A percentile compares a stretch with the other conserved stretches of the same genome.
These are phyloP conservation scores for Theobroma grandiflorum DNA, from an alignment of 441 rosid genomes.

Conservation along the genomic window DNA sequence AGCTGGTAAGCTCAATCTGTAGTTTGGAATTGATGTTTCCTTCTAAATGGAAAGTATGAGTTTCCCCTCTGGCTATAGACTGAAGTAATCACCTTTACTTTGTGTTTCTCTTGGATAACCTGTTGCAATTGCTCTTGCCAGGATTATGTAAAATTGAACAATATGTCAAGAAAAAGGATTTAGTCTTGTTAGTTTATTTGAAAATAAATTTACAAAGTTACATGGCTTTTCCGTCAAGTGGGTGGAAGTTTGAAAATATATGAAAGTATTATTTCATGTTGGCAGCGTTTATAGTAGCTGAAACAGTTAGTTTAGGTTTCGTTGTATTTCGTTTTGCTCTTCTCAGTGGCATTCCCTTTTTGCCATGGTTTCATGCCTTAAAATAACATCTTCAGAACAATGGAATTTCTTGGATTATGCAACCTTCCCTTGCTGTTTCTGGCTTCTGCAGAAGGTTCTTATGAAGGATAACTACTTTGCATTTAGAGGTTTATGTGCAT, in stretches of 20 bases:
- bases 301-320: neutral
- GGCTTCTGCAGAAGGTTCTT: too few species aligned
- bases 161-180: neutral
- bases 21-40: slow-evolving; percentile 23
- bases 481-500: too few species aligned
- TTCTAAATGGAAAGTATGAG: neutral
- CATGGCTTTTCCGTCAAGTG: neutral
- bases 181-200: neutral
- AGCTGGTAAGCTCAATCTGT: slow-evolving; percentile 71
- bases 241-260: neutral
- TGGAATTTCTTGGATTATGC: too few species aligned
- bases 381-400: neutral
- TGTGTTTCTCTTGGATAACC: slow-evolving; percentile 6
- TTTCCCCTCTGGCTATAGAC: slow-evolving; percentile 9
- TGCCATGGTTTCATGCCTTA: neutral
- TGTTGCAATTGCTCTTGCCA: slow-evolving; percentile 2
- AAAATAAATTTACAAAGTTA: neutral
- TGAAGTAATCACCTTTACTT: neutral
- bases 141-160: neutral
- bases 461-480: too few species aligned
- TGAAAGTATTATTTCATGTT: neutral
- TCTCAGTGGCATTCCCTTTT: neutral
- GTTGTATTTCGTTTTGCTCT: neutral
- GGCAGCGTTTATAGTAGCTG: too few species aligned
- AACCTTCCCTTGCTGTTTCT: too few species aligned